Conservation (phyloP, 1,139 yeast species). For the Dujonia santamariae region DNA sequence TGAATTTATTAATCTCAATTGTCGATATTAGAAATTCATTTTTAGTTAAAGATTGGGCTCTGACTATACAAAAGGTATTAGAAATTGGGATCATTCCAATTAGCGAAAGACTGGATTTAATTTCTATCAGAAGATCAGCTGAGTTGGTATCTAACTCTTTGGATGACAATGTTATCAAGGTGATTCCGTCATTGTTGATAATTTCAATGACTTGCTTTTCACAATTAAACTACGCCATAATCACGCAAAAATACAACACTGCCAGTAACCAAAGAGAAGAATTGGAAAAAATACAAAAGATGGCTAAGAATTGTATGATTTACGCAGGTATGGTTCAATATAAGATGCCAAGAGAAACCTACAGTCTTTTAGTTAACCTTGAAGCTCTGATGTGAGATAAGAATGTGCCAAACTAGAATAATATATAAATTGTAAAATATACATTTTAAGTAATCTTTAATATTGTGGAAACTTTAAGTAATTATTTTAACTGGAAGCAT, state of each 20-base stretch:
- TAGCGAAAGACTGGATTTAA: slow-evolving; percentile 34
- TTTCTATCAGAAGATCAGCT: slow-evolving; percentile 34
- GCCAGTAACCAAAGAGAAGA: slow-evolving; percentile 54
- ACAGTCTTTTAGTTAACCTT: slow-evolving; percentile 67
- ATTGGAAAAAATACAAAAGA: slow-evolving; percentile 50
- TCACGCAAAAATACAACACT: slow-evolving; percentile 46
- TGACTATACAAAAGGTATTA: slow-evolving; percentile 55
- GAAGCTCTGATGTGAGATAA: slow-evolving; percentile 47
- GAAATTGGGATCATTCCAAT: slow-evolving; percentile 68
- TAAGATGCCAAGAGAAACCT: slow-evolving; percentile 90
- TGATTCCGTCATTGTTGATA: slow-evolving; percentile 74
- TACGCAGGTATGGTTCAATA: slow-evolving; percentile 96
- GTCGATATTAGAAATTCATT: slow-evolving; percentile 66
- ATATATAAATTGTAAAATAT: too few species aligned
- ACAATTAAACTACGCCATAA: slow-evolving; percentile 50
- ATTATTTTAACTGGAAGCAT: too few species aligned
- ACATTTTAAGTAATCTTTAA: too few species aligned
- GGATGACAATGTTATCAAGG: slow-evolving; percentile 72
- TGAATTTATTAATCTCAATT: slow-evolving; percentile 60
- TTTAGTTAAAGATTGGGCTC: slow-evolving; percentile 57
- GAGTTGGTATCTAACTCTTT: slow-evolving; percentile 48
- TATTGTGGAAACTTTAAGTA: too few species aligned
- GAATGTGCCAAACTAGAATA: too few species aligned
- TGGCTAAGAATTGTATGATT: slow-evolving; percentile 86
- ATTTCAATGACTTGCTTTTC: slow-evolving; percentile 81